Conservation (phyloP, 1,139 yeast species). For the Sugiyamaella novakii region DNA sequence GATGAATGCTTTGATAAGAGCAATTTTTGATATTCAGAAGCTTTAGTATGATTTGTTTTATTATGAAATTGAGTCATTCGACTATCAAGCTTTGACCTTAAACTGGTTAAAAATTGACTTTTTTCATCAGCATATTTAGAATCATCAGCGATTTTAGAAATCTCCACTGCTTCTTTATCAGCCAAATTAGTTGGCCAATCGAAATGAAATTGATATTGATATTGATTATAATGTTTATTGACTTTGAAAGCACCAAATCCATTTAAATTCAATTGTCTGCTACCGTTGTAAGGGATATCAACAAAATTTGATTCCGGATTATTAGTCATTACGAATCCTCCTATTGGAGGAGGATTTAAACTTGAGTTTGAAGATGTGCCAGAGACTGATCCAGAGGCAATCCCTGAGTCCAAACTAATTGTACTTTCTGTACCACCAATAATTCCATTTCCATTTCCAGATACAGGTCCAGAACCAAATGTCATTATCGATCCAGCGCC, state of each 20-base stretch:
- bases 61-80: conserved; percentile 8
- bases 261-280: conserved; percentile 6
- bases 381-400: background rate
- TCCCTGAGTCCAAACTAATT: no score
- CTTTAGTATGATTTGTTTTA: background rate
- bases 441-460: no score
- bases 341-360: background rate
- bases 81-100: conserved; percentile 10
- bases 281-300: conserved; percentile 4
- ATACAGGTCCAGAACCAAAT: no score
- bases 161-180: conserved; percentile 13
- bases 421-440: background rate
- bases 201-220: conserved; percentile 9
- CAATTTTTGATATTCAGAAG: conserved; percentile 10
- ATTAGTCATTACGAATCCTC: background rate
- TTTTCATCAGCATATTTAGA: conserved; percentile 12
- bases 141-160: conserved; percentile 11
- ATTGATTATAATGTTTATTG: conserved; percentile 2
- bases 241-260: conserved; percentile 15
- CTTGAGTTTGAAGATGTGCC: background rate
- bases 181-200: conserved; percentile 16
- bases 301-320: background rate
- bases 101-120: conserved; percentile 9
- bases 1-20: conserved; percentile 10
- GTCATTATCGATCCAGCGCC: background rate